phyloP scores from a whole-genome alignment of 1,284 basidiomycete species.

The Pseudozyma thailandica region DNA sequence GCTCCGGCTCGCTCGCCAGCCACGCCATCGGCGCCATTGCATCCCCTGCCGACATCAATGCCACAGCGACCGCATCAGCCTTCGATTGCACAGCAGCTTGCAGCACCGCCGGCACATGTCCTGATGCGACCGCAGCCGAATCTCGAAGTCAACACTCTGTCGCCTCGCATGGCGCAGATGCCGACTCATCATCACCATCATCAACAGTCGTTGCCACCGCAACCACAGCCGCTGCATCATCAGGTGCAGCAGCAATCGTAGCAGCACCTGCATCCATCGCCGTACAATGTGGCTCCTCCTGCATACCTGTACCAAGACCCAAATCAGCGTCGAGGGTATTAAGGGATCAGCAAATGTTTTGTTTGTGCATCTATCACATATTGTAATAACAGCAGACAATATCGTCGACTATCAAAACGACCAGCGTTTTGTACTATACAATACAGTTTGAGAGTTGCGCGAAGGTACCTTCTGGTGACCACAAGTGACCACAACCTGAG shows the following conservation, averaged over 20 bases:
- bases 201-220: background rate
- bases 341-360: background rate
- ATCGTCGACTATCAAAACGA: no score
- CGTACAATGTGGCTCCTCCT: background rate
- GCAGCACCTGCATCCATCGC: conserved; percentile 1
- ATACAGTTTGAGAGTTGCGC: no score
- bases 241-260: conserved; percentile 9
- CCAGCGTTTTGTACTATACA: no score
- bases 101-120: background rate
- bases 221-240: conserved; percentile 12
- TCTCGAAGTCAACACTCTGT: background rate
- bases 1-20: conserved; percentile 3
- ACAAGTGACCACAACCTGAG: no score
- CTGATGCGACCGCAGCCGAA: background rate
- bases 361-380: background rate
- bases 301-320: conserved; percentile 14
- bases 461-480: no score
- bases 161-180: conserved; percentile 3
- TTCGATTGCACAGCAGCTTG: background rate
- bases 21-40: background rate
- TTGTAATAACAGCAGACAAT: background rate
- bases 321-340: conserved; percentile 16
- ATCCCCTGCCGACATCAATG: no score
- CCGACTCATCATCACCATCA: no score
- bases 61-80: conserved; percentile 2